Percentiles rank a stretch among this genome's conserved stretches.
Conservation (phyloP, 2,329 filamentous ascomycete species). For the Penicillium glabrum region DNA sequence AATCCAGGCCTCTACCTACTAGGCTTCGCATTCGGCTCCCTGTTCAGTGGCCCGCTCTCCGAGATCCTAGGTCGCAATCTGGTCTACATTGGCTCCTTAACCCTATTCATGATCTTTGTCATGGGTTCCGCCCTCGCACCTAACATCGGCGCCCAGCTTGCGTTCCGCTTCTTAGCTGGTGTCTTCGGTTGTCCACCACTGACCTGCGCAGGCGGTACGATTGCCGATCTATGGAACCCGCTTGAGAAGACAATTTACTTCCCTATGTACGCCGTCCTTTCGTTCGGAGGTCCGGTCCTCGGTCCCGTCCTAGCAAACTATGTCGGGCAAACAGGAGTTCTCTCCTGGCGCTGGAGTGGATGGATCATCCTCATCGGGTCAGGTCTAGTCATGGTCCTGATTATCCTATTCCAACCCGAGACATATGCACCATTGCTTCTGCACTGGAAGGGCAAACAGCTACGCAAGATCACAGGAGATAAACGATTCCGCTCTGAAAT, state of each 20-base stretch:
- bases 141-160: constrained; percentile 51
- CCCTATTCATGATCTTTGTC: constrained; percentile 51
- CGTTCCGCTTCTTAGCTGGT: constrained; percentile 53
- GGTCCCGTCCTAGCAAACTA: constrained; percentile 22
- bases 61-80: constrained; percentile 52
- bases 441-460: constrained; percentile 46
- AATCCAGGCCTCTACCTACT: constrained; percentile 33
- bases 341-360: constrained; percentile 43
- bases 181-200: constrained; percentile 48
- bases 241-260: constrained; percentile 52
- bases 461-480: constrained; percentile 44
- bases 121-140: constrained; percentile 50
- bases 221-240: constrained; percentile 50
- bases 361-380: constrained; percentile 47
- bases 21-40: constrained; percentile 50
- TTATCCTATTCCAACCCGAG: constrained; percentile 51
- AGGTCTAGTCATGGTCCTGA: constrained; percentile 31
- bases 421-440: constrained; percentile 50
- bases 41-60: constrained; percentile 51
- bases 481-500: constrained; percentile 48
- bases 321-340: constrained; percentile 21
- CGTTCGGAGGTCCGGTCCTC: constrained; percentile 36
- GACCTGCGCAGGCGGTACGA: constrained; percentile 48
- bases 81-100: constrained; percentile 50
- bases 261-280: constrained; percentile 51